Evolutionary conservation across 768 basidiomycete genomes (phyloP).

Genomic region (Pleurotus djamor): DNA sequence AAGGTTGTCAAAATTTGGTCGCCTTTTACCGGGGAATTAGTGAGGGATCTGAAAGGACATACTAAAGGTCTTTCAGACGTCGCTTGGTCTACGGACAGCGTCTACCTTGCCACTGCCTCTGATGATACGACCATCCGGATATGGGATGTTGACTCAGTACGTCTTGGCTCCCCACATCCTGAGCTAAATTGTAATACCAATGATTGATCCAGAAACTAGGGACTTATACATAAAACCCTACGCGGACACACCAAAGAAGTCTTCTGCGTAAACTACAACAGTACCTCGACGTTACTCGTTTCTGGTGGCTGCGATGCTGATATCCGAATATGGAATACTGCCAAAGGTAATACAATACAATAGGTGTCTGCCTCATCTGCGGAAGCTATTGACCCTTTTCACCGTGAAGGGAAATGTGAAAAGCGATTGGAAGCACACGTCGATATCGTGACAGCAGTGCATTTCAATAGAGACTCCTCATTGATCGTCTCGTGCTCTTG

Average conservation of each 20-base stretch:
- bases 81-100: slow-evolving; percentile 83
- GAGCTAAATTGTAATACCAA: neutral
- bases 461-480: slow-evolving; percentile 90
- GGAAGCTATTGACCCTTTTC: neutral
- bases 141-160: slow-evolving; percentile 82
- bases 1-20: slow-evolving; percentile 82
- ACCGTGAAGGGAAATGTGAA: slow-evolving; percentile 67
- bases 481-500: slow-evolving; percentile 90
- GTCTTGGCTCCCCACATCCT: slow-evolving; percentile 21
- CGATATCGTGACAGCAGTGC: slow-evolving; percentile 93
- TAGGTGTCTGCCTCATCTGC: slow-evolving; percentile 7
- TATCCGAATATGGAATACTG: slow-evolving; percentile 89
- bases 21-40: slow-evolving; percentile 73
- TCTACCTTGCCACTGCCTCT: slow-evolving; percentile 84
- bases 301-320: slow-evolving; percentile 94
- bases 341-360: slow-evolving; percentile 52
- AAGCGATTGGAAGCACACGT: slow-evolving; percentile 90
- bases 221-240: slow-evolving; percentile 66
- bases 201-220: slow-evolving; percentile 36
- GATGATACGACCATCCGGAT: slow-evolving; percentile 89
- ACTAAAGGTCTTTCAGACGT: slow-evolving; percentile 86
- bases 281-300: slow-evolving; percentile 82
- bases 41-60: slow-evolving; percentile 74
- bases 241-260: slow-evolving; percentile 87
- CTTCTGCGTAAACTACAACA: slow-evolving; percentile 91